Evolutionary conservation across 306 rosid species (phyloP), one percentile per base, ranked within the genome.

Genomic region (Biancaea sappan): DNA sequence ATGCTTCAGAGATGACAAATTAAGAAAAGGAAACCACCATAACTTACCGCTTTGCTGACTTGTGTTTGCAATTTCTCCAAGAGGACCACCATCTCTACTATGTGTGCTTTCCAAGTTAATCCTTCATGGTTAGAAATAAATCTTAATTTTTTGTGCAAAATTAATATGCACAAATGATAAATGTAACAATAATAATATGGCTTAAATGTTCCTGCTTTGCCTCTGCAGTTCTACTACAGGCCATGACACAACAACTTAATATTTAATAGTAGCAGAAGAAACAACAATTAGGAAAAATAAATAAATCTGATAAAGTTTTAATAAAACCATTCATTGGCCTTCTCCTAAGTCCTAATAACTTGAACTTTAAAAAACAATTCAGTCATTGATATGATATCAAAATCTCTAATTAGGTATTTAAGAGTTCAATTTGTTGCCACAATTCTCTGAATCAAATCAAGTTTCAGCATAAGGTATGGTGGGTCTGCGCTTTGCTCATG

Each of bases 21-120:
- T n/a, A 52, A 13, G 70, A 25, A 66, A 74, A 64, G 31, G 37
- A 76, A 46, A 70, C 62, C 52, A 74, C 67, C 78, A 75, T 57
- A 67, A 56, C 85, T 69, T 66, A 90, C 99, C 99, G 77, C 84
- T 87, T 69, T 84, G 90, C 76, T 81, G 89, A 76, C 79, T 77
- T 75, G 96, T 72, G 73, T 71, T 84, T 76, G 86, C 84, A 68
- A 54, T 67, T 69, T 87, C 91, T 80, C 93, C 88, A 29, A 56
- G 86, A 78, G 82, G 67, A 52, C 88, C 90, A 69, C 86, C 85
- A 41, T 88, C 96, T 79, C 86, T 86, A 76, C 67, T 56, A 69
- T 80, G 92, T 9, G 37, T 54, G 68, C 67, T 68, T 79, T 94
- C 98, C 16, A 81, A 67, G 73, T 84, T 87, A 78, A 77, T 79